Evolutionary conservation across 1,284 basidiomycete species (phyloP).

Genomic region (Boletellus deceptivus): DNA sequence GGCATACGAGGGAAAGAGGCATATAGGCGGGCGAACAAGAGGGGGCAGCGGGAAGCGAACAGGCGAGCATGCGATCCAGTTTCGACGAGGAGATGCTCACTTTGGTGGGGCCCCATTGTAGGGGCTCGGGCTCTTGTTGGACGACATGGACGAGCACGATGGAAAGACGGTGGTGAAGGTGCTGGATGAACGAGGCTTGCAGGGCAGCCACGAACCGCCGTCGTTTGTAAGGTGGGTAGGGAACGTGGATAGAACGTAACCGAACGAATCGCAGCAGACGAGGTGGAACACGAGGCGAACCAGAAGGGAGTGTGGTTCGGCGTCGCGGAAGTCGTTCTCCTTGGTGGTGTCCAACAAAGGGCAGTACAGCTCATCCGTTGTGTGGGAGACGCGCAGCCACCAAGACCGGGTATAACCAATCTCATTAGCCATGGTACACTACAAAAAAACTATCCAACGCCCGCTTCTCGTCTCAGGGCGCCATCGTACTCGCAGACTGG

Average conservation of each 20-base stretch:
- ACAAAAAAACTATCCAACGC: slow-evolving; percentile 1
- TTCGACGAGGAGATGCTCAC: slow-evolving; percentile 20
- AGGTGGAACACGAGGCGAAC: slow-evolving; percentile 23
- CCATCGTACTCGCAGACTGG: slow-evolving; percentile 19
- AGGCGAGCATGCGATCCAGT: slow-evolving; percentile 2
- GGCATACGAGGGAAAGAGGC: not conserved
- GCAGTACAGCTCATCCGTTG: not conserved
- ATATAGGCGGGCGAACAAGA: not conserved
- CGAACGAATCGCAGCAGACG: slow-evolving; percentile 8
- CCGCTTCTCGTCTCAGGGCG: slow-evolving; percentile 7
- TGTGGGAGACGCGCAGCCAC: not conserved
- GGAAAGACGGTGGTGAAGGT: not conserved
- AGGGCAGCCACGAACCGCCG: slow-evolving; percentile 1
- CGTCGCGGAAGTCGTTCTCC: not conserved
- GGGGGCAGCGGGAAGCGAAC: not conserved
- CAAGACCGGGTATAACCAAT: slow-evolving; percentile 9
- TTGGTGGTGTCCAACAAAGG: not conserved
- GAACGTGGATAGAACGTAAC: slow-evolving; percentile 5
- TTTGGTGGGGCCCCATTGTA: slow-evolving; percentile 34
- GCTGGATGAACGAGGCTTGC: not conserved
- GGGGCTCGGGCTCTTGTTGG: slow-evolving; percentile 31
- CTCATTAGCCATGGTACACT: slow-evolving; percentile 8
- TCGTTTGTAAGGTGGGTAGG: slow-evolving; percentile 1
- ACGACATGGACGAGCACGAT: slow-evolving; percentile 27
- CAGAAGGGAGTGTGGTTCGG: not conserved